Evolutionary conservation across 2,329 filamentous ascomycete genomes (phyloP).

Genomic region (Colletotrichum brevisporum): DNA sequence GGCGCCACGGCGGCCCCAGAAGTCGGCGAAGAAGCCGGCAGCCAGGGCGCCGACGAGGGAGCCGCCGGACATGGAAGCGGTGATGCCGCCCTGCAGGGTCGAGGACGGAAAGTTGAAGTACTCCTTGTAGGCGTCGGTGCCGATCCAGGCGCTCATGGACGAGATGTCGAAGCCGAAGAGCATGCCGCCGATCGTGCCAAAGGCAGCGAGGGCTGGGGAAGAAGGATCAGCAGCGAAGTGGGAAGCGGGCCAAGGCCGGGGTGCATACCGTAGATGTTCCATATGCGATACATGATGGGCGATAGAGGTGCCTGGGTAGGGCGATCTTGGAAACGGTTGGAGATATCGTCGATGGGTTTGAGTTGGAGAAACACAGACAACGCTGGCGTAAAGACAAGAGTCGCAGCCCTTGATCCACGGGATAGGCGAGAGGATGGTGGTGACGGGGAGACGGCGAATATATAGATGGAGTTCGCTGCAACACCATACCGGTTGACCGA

Average conservation of each 20-base stretch:
- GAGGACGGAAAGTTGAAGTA: conserved; percentile 65
- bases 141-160: conserved; percentile 71
- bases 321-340: background rate
- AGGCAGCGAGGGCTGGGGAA: conserved; percentile 51
- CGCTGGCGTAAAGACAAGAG: background rate
- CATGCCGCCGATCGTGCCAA: conserved; percentile 59
- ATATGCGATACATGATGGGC: conserved; percentile 52
- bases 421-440: background rate
- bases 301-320: background rate
- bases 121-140: conserved; percentile 63
- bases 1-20: conserved; percentile 60
- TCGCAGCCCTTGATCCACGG: background rate
- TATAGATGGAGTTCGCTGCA: conserved; percentile 19
- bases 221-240: background rate
- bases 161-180: conserved; percentile 70
- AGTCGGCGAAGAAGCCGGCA: conserved; percentile 65
- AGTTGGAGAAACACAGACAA: background rate
- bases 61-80: conserved; percentile 65
- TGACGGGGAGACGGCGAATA: background rate
- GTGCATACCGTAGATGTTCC: conserved; percentile 53
- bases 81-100: conserved; percentile 65
- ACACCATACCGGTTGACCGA: conserved; percentile 8
- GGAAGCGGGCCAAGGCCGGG: background rate
- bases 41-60: conserved; percentile 64
- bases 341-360: background rate